These are phyloP conservation scores for Cadophora sp. DNA, from an alignment of 2,329 filamentous ascomycete species.

Conservation along the genomic window DNA sequence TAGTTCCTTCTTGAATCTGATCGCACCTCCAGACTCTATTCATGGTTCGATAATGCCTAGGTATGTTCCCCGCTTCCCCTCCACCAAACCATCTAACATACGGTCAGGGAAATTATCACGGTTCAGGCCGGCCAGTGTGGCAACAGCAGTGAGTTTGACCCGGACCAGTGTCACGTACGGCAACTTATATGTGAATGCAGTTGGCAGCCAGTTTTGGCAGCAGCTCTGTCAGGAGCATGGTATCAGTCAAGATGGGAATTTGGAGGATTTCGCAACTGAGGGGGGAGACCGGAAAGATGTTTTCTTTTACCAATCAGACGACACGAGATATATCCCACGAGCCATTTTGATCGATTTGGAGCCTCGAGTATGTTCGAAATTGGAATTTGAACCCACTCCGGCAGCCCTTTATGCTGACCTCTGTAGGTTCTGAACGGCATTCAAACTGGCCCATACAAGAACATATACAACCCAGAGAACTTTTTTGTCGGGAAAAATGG, in stretches of 20 bases:
- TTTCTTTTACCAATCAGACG: slow-evolving; percentile 99
- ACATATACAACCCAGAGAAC: slow-evolving; percentile 99
- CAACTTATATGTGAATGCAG: slow-evolving; percentile 52
- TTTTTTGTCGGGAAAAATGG: slow-evolving; percentile 97
- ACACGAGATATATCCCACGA: slow-evolving; percentile 96
- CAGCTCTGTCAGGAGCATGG: slow-evolving; percentile 98
- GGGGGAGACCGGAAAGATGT: slow-evolving; percentile 98
- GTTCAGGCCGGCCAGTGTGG: slow-evolving; percentile 99
- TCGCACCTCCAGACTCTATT: slow-evolving; percentile 14
- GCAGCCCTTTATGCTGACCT: slow-evolving; percentile 16
- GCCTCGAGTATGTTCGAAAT: slow-evolving; percentile 68
- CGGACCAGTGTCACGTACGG: not conserved
- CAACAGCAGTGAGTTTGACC: slow-evolving; percentile 84
- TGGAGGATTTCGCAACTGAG: slow-evolving; percentile 97
- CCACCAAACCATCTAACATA: slow-evolving; percentile 20
- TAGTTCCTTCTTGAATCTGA: not conserved
- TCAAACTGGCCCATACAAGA: slow-evolving; percentile 91
- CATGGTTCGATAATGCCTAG: slow-evolving; percentile 45
- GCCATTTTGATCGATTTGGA: slow-evolving; percentile 96
- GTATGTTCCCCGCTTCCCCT: slow-evolving; percentile 29
- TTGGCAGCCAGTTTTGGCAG: slow-evolving; percentile 98
- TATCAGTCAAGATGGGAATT: slow-evolving; percentile 95
- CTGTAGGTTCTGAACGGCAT: slow-evolving; percentile 84
- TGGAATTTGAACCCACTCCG: not conserved
- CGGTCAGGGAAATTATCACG: slow-evolving; percentile 92